phyloP scores from a whole-genome alignment of 495 filamentous ascomycete genomes.

The Pseudotulostoma volvatum region DNA sequence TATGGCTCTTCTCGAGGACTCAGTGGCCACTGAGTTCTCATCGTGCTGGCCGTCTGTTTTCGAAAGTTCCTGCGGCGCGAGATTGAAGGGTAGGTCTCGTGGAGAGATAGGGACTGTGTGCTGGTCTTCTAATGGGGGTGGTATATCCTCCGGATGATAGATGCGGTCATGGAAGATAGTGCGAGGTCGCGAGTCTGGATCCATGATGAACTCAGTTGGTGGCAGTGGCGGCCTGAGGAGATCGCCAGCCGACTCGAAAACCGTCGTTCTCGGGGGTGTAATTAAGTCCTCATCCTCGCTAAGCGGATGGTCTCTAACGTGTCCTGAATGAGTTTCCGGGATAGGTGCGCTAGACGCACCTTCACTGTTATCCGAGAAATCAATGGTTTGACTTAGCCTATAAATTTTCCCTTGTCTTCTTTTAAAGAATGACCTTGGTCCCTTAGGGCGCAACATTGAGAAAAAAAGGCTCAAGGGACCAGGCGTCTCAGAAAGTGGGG shows the following conservation, averaged over 20 bases:
- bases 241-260: slow-evolving; percentile 89
- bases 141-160: slow-evolving; percentile 87
- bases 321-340: slow-evolving; percentile 12
- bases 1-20: slow-evolving; percentile 32
- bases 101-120: slow-evolving; percentile 1
- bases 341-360: slow-evolving; percentile 10
- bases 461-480: slow-evolving; percentile 44
- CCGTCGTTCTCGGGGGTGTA: slow-evolving; percentile 77
- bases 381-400: slow-evolving; percentile 55
- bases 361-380: slow-evolving; percentile 25
- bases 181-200: slow-evolving; percentile 65
- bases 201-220: slow-evolving; percentile 57
- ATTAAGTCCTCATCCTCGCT: slow-evolving; percentile 29
- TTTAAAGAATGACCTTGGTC: slow-evolving; percentile 13
- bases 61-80: background rate
- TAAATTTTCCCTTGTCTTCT: slow-evolving; percentile 54
- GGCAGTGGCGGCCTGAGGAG: slow-evolving; percentile 82
- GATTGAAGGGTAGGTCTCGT: background rate
- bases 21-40: slow-evolving; percentile 1
- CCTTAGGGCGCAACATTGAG: slow-evolving; percentile 42
- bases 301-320: slow-evolving; percentile 28
- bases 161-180: slow-evolving; percentile 96
- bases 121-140: slow-evolving; percentile 39
- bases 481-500: slow-evolving; percentile 8
- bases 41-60: slow-evolving; percentile 7